Evolutionary conservation across 768 basidiomycete genomes (phyloP), one percentile per base, ranked within the genome.

Genomic region (Lactarius psammicola): DNA sequence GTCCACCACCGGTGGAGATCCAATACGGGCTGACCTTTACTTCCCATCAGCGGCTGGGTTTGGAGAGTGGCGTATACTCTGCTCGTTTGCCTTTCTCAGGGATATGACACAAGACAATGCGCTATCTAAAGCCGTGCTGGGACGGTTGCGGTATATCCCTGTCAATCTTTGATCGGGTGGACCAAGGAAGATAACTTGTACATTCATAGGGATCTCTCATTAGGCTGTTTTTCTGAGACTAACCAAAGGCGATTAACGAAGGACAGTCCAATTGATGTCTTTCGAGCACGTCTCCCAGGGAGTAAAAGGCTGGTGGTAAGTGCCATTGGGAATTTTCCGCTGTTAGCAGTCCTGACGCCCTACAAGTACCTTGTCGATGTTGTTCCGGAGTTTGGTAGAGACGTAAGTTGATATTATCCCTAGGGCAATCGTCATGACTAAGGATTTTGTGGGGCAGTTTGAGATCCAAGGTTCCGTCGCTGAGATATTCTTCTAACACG

Each of bases 261-360:
- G 26, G 40, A 68, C 26, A 68, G 63, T n/a, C 68, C 62, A 0
- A 31, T 69, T 13, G 66, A 69, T 5, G 64, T 69, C 11, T 69
- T 57, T 13, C 44, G 58, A 23, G 68, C 67, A 9, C 56, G 66
- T 55, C 62, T 69, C 13, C 68, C 68, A 0, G 68, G 68, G 6
- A 60, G 53, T 9, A 23, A n/a, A n/a, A 58, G 68, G 18, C 44
- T 69, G 1, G 66, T 69, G 3, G 68, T 69, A 36, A 44, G 68
- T 57, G n/a, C 5, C 4, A 3, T 40, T 20, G 30, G 20, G 8
- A 17, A 4, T 10, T 5, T 4, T 31, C 18, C 15, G 7, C 23
- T n/a, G 26, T 28, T 34, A n/a, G 40, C 4, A 28, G n/a, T 44
- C 59, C n/a, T 69, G 51, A 57, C 36, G 20, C 6, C 40, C 44